Evolutionary conservation across 345 rosid genomes (phyloP), one percentile per base, ranked within the genome.

Genomic region (Eutrema yunnanense): DNA sequence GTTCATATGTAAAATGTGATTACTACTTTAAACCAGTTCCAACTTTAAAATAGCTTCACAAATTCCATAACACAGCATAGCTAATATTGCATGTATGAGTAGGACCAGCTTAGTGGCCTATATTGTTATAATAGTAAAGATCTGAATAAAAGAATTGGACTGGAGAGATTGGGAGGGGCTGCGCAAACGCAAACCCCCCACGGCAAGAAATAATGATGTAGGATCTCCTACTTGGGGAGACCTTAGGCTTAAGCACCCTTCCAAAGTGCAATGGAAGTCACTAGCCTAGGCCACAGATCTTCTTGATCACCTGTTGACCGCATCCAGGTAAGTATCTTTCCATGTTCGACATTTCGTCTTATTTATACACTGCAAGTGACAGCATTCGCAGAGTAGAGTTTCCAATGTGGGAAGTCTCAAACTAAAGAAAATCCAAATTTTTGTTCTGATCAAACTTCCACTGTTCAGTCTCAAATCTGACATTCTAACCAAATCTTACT

Each of bases 1-100:
- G 43, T 30, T 50, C 53, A 52, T 7, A 41, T 51, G 61, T 60
- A 60, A 71, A 60, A 61, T 37, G 30, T 71, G 42, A 48, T 59
- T 10, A 29, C 51, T 38, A 1, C 22, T 22, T 1, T 22, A 22
- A 22, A 22, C 22, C 22, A 22, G 22, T 22, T 22, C 22, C 6
- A 22, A 22, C 22, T 1, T 22, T 22, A 22, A 22, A 22, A 22
- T 22, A 22, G 22, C 22, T 22, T 22, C 22, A 22, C 22, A 22
- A 22, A 22, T 1, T 22, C 22, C 22, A 1, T 22, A 22, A 22
- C 22, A 22, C 22, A 22, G 22, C 22, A 22, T 1, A 0, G 22
- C 22, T 22, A 22, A 22, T 22, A 22, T 16, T 22, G 22, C 22
- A 1, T 22, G 22, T 22, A 1, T 22, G 22, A 22, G 22, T 22